phyloP scores from a whole-genome alignment of 2,329 filamentous ascomycete genomes.

The Diplodia intermedia region DNA sequence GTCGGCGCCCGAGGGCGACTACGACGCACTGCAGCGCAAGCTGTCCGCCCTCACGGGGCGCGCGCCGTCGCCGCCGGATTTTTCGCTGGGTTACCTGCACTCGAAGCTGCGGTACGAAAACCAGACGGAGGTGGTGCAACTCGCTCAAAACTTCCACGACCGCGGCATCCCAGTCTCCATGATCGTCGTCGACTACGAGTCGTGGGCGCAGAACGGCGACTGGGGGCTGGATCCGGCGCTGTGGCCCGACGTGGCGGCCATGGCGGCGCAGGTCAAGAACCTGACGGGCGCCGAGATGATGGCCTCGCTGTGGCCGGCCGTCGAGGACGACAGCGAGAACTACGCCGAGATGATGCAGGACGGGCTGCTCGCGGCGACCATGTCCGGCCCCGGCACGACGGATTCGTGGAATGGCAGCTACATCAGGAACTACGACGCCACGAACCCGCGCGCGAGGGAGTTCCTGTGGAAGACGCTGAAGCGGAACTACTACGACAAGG shows the following conservation, averaged over 20 bases:
- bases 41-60: slow-evolving; percentile 41
- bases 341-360: slow-evolving; percentile 40
- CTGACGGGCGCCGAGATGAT: slow-evolving; percentile 46
- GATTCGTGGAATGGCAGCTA: slow-evolving; percentile 44
- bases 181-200: slow-evolving; percentile 44
- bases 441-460: slow-evolving; percentile 41
- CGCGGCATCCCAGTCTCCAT: slow-evolving; percentile 42
- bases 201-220: slow-evolving; percentile 44
- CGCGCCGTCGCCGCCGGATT: slow-evolving; percentile 42
- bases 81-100: slow-evolving; percentile 43
- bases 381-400: slow-evolving; percentile 41
- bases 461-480: slow-evolving; percentile 42
- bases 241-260: slow-evolving; percentile 42
- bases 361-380: slow-evolving; percentile 40
- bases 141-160: slow-evolving; percentile 42
- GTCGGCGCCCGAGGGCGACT: slow-evolving; percentile 41
- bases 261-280: slow-evolving; percentile 41
- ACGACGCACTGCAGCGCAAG: slow-evolving; percentile 40
- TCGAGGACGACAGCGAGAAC: slow-evolving; percentile 41
- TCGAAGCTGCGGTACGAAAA: slow-evolving; percentile 45
- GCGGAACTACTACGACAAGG: slow-evolving; percentile 43
- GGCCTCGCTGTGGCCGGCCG: slow-evolving; percentile 44
- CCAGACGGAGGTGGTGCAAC: slow-evolving; percentile 41
- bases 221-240: slow-evolving; percentile 42
- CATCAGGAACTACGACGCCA: slow-evolving; percentile 44